phyloP scores from a whole-genome alignment of 176 grass and related monocot species.

The Oropetium thomaeum region DNA sequence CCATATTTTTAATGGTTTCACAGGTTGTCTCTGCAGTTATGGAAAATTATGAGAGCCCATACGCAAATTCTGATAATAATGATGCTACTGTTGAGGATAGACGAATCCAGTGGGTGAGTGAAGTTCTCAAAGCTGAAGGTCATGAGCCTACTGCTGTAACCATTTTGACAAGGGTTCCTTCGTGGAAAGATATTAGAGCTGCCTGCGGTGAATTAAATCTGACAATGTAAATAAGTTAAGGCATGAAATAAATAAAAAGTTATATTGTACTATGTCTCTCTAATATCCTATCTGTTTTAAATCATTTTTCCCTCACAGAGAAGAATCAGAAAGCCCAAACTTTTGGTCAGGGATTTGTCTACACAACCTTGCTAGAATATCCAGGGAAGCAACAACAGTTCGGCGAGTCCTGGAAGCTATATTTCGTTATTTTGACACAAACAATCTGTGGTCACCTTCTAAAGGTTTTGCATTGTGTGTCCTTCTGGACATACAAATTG shows the following conservation, averaged over 20 bases:
- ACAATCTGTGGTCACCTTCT: slow-evolving; percentile 72
- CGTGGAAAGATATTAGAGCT: slow-evolving; percentile 83
- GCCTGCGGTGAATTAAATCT: slow-evolving; percentile 39
- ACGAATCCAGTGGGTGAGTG: slow-evolving; percentile 54
- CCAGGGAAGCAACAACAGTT: slow-evolving; percentile 81
- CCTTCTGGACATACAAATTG: slow-evolving; percentile 84
- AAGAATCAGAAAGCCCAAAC: slow-evolving; percentile 72
- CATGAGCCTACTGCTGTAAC: slow-evolving; percentile 43
- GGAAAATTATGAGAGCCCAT: slow-evolving; percentile 77
- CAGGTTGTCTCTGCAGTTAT: slow-evolving; percentile 90
- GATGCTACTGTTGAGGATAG: slow-evolving; percentile 34
- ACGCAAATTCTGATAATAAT: slow-evolving; percentile 57
- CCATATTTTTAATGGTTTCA: slow-evolving; percentile 23
- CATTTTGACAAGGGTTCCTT: slow-evolving; percentile 61
- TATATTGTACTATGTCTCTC: slow-evolving; percentile 2
- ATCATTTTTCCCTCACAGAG: slow-evolving; percentile 46
- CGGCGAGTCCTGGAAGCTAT: slow-evolving; percentile 87
- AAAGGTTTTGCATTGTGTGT: slow-evolving; percentile 76
- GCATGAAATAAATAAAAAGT: slow-evolving; percentile 3
- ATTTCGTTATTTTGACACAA: slow-evolving; percentile 95
- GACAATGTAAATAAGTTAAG: slow-evolving; percentile 45
- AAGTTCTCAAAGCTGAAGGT: slow-evolving; percentile 69
- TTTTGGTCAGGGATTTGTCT: slow-evolving; percentile 97
- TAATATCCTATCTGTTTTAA: slow-evolving; percentile 44
- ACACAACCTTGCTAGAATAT: slow-evolving; percentile 96